A percentile compares a stretch with the other conserved stretches of the same genome.
These are phyloP conservation scores for Collybiopsis confluens DNA, from an alignment of 768 basidiomycete genomes.

Conservation along the genomic window DNA sequence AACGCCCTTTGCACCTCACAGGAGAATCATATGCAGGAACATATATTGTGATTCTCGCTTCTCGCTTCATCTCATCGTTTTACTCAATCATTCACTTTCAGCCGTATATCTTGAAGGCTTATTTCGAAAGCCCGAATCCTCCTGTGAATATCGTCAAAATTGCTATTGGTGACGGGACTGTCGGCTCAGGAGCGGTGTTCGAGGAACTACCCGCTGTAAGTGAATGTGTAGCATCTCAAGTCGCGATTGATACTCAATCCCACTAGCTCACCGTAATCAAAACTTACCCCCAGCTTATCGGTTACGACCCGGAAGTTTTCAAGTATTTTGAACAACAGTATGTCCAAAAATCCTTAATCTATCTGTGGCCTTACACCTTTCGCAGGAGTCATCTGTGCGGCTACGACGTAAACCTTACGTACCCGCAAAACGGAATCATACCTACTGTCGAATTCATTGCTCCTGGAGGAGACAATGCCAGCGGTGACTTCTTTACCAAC, in stretches of 20 bases:
- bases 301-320: conserved; percentile 62
- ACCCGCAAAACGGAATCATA: conserved; percentile 38
- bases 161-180: conserved; percentile 66
- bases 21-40: conserved; percentile 77
- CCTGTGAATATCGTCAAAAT: conserved; percentile 67
- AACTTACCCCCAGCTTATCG: conserved; percentile 75
- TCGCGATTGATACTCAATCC: conserved; percentile 1
- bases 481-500: not conserved
- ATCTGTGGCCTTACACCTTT: not conserved
- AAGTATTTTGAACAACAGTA: conserved; percentile 49
- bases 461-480: not conserved
- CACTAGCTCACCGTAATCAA: conserved; percentile 51
- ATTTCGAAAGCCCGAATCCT: conserved; percentile 57
- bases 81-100: conserved; percentile 19
- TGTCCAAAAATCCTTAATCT: not conserved
- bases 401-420: conserved; percentile 43
- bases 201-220: conserved; percentile 53
- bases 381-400: conserved; percentile 39
- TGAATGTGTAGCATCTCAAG: too few species aligned
- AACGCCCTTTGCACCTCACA: conserved; percentile 61
- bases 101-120: conserved; percentile 75
- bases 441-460: conserved; percentile 16
- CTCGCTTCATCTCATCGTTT: not conserved
- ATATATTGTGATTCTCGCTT: conserved; percentile 50
- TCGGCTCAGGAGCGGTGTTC: conserved; percentile 48